Base-by-base conservation (phyloP, 75 land plant genomes). In the Sequoiadendron giganteum region DNA sequence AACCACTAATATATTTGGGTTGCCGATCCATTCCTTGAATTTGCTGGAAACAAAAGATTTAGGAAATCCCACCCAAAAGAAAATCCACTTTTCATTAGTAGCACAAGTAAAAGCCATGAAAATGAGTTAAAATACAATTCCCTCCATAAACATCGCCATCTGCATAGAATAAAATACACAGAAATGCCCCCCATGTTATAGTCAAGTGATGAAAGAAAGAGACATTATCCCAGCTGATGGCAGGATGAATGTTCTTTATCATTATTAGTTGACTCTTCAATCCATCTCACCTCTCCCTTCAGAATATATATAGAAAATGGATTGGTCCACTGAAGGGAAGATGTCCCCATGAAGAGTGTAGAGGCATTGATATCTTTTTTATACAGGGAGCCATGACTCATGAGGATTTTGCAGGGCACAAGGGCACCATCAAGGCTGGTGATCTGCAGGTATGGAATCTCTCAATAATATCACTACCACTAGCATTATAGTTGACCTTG, bases 341-440 rank as follows among this genome's bases (percentile, higher is more conserved):
- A 82, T 25, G 10, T 28, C 1, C 19, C 42, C 38, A 36, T 10
- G 9, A 49, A 49, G 52, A 49, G 52, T 52, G 14, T 52, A 52
- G 11, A 19, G 21, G 10, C 30, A 52, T 45, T 18, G 40, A 43
- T n/a, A 21, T 47, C 49, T 42, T 6, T 25, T 13, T 13, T 10
- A 28, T 85, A 47, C 61, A 92, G 93, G 93, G 93, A 34, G 88
- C 88, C 32, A 90, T 89, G 49, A 87, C 88, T 2, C 93, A 92
- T 68, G 88, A 92, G 84, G 92, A 90, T 77, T 92, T 90, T 90
- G 83, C 84, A 39, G 90, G 92, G 38, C 93, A 92, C 55, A 90
- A 90, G 52, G 93, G 92, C 15, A 90, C 84, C 36, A 85, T 92
- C 43, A 61, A 76, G 55, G 79, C 90, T 75, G 92, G 93, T 45